phyloP scores from a whole-genome alignment of 495 filamentous ascomycete species.

The Aspergillus wentii region DNA sequence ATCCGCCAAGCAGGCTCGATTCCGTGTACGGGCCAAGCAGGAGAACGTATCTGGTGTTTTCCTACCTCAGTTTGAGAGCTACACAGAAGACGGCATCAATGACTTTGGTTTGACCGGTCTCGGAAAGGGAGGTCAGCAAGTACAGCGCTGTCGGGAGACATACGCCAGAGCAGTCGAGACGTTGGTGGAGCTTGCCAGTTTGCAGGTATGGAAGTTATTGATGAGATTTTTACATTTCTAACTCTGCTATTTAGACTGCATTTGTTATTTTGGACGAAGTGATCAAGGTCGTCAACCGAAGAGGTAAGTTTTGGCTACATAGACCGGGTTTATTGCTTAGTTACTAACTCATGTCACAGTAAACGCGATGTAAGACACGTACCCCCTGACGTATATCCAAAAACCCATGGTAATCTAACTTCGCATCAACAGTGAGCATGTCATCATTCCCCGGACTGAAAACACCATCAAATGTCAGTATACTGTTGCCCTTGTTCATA shows the following conservation, averaged over 20 bases:
- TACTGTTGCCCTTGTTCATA: neutral
- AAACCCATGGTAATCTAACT: conserved; percentile 8
- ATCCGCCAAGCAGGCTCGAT: conserved; percentile 85
- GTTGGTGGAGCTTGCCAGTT: conserved; percentile 89
- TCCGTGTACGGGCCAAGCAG: conserved; percentile 88
- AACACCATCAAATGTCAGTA: conserved; percentile 93
- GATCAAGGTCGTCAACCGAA: conserved; percentile 97
- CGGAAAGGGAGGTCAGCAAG: conserved; percentile 96
- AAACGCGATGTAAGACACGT: conserved; percentile 77
- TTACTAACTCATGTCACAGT: conserved; percentile 50
- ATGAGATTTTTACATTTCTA: conserved; percentile 1
- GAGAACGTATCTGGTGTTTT: conserved; percentile 98
- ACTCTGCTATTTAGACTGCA: conserved; percentile 59
- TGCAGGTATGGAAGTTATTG: conserved; percentile 54
- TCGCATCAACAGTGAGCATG: conserved; percentile 60
- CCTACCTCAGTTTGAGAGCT: conserved; percentile 86
- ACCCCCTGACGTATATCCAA: neutral
- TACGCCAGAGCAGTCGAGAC: conserved; percentile 97
- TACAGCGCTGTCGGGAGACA: conserved; percentile 90
- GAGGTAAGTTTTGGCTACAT: conserved; percentile 58
- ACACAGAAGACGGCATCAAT: conserved; percentile 75
- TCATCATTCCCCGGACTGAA: conserved; percentile 96
- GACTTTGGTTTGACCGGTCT: conserved; percentile 96
- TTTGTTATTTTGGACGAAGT: conserved; percentile 98
- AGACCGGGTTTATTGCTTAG: too few relatives aligned